Percentiles rank a stretch among this genome's conserved stretches.
Conservation (phyloP, 1,139 yeast genomes). For the Blastobotrys illinoisensis region DNA sequence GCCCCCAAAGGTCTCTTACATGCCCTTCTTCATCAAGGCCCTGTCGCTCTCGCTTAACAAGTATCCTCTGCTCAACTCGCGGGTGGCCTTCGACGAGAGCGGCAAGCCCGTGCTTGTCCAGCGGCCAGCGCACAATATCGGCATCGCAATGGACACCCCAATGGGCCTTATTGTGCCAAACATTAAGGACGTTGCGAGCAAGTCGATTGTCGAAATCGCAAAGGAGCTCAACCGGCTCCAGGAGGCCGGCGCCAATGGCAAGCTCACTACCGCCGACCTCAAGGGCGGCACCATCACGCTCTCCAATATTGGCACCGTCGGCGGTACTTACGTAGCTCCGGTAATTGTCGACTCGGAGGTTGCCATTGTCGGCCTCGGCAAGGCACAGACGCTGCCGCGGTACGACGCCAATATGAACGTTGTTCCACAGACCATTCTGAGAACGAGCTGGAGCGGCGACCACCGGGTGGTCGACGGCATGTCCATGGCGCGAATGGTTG, state of each 20-base stretch:
- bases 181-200: constrained; percentile 61
- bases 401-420: constrained; percentile 25
- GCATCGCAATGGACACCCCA: constrained; percentile 72
- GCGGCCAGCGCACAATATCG: constrained; percentile 39
- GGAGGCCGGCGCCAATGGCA: constrained; percentile 56
- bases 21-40: constrained; percentile 36
- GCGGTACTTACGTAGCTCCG: constrained; percentile 73
- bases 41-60: constrained; percentile 28
- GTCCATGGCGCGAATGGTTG: constrained; percentile 32
- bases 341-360: constrained; percentile 43
- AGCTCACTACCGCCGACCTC: constrained; percentile 64
- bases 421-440: constrained; percentile 28
- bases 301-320: constrained; percentile 73
- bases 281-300: constrained; percentile 72
- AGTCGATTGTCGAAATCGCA: constrained; percentile 59
- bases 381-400: constrained; percentile 27
- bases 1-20: constrained; percentile 28
- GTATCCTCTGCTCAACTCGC: constrained; percentile 30
- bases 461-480: constrained; percentile 35
- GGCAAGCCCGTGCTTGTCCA: constrained; percentile 24
- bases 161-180: constrained; percentile 71
- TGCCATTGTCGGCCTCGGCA: constrained; percentile 33
- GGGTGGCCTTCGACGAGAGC: constrained; percentile 17
- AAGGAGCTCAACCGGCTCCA: constrained; percentile 53
- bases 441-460: constrained; percentile 35